Conservation (phyloP, 2,329 filamentous ascomycete genomes). For the Samsoniella hepiali region DNA sequence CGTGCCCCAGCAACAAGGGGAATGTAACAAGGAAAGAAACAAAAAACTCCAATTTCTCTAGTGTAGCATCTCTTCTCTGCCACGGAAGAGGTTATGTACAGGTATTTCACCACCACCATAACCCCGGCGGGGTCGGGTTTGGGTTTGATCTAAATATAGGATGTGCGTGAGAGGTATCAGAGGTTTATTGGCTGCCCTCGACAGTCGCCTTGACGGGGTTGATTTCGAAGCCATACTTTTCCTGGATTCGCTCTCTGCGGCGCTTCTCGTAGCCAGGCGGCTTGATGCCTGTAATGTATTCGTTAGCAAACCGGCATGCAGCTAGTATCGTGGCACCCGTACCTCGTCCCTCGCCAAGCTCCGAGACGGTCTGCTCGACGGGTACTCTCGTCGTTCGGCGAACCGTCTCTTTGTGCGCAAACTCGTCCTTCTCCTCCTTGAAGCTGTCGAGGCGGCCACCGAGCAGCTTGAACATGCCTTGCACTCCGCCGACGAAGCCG, state of each 20-base stretch:
- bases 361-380: constrained; percentile 72
- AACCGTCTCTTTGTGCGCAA: constrained; percentile 70
- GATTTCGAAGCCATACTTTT: constrained; percentile 85
- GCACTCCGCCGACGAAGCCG: constrained; percentile 49
- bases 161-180: background rate
- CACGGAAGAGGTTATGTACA: constrained; percentile 38
- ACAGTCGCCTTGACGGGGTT: constrained; percentile 57
- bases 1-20: constrained; percentile 25
- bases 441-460: constrained; percentile 55
- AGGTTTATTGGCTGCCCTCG: constrained; percentile 40
- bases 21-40: constrained; percentile 26
- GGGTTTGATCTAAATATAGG: constrained; percentile 11
- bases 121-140: constrained; percentile 17
- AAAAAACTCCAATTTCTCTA: constrained; percentile 42
- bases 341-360: constrained; percentile 88
- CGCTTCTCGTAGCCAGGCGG: constrained; percentile 82
- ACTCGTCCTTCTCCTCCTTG: constrained; percentile 63
- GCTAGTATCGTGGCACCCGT: constrained; percentile 24
- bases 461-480: constrained; percentile 66
- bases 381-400: constrained; percentile 72
- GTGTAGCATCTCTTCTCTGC: constrained; percentile 35
- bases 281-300: constrained; percentile 61
- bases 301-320: constrained; percentile 20
- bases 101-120: constrained; percentile 18
- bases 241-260: constrained; percentile 74